These are phyloP conservation scores for Hawksworthiomyces lignivorus DNA, from an alignment of 2,329 filamentous ascomycete genomes.

Conservation along the genomic window DNA sequence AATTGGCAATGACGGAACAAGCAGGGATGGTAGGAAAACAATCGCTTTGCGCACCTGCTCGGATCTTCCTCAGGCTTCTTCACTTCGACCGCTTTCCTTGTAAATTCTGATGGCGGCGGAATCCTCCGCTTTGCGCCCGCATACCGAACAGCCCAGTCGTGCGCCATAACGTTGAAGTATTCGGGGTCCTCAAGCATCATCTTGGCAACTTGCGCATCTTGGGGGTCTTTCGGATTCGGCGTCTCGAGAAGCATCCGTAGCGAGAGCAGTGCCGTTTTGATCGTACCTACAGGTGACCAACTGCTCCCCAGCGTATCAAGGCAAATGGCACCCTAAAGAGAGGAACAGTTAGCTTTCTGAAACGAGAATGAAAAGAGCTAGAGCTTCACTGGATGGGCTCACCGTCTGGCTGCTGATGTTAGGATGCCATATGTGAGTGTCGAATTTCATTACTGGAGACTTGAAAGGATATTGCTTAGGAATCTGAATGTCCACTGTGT, in stretches of 20 bases:
- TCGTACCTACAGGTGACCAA: slow-evolving; percentile 94
- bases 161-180: slow-evolving; percentile 71
- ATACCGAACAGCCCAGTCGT: slow-evolving; percentile 82
- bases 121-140: slow-evolving; percentile 61
- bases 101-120: slow-evolving; percentile 30
- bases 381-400: slow-evolving; percentile 26
- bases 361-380: neutral
- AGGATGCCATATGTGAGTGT: slow-evolving; percentile 93
- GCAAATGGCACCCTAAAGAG: slow-evolving; percentile 79
- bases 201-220: slow-evolving; percentile 88
- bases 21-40: too few relatives aligned
- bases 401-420: slow-evolving; percentile 94
- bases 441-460: slow-evolving; percentile 82
- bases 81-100: slow-evolving; percentile 43
- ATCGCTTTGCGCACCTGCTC: slow-evolving; percentile 25
- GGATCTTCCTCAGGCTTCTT: slow-evolving; percentile 44
- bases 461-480: slow-evolving; percentile 89
- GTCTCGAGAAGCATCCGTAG: slow-evolving; percentile 87
- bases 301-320: slow-evolving; percentile 82
- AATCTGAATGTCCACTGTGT: slow-evolving; percentile 76
- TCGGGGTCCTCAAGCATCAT: slow-evolving; percentile 78
- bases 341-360: neutral
- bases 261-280: slow-evolving; percentile 90
- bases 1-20: too few relatives aligned
- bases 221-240: slow-evolving; percentile 91